Base-by-base conservation (phyloP, 352 stramenopile species). In the Globisporangium alternatum region DNA sequence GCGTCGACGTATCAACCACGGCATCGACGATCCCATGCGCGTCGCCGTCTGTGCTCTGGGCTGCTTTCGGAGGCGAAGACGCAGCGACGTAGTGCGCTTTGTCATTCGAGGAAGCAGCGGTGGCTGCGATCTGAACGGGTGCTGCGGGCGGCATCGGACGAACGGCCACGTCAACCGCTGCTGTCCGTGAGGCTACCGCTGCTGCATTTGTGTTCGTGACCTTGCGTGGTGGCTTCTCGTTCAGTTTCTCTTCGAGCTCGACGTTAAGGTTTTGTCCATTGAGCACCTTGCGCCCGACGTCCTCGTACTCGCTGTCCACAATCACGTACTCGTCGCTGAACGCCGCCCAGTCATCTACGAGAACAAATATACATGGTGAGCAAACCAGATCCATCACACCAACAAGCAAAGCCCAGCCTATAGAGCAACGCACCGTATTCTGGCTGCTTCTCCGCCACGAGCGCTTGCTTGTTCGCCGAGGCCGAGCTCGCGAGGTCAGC, bases 251-350 rank as follows among this genome's bases (percentile, higher is more conserved):
- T 44, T 82, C 72, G 12, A 83, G 28, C 44, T 81, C 62, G 25
- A 78, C 68, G 6, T 80, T 78, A 2, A 83, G 47, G 22, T 86
- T 75, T 41, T 83, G 75, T 5, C 79, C 74, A 52, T 90, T 77
- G 17, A 93, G 64, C 35, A 93, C 72, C 54, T 90, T 84, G 3
- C 83, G 78, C 3, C 83, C 83, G 10, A 93, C 71, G 53, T 91
- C 83, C 68, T 93, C 83, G 56, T 91, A 93, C 64, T 93, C 81
- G 39, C 80, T 89, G 61, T 93, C 83, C 21, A 93, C 83, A 62
- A 93, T 90, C 39, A 93, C 83, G 47, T 93, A 93, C 51, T 92
- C 83, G 55, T 93, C 83, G 47, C 83, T 93, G 54, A 84, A 86
- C 0, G 76, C 81, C 39, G 76, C 76, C 82, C 78, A 91, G 53